Evolutionary conservation across 2,329 filamentous ascomycete genomes (phyloP).

Genomic region (Thermothelomyces thermophilus): DNA sequence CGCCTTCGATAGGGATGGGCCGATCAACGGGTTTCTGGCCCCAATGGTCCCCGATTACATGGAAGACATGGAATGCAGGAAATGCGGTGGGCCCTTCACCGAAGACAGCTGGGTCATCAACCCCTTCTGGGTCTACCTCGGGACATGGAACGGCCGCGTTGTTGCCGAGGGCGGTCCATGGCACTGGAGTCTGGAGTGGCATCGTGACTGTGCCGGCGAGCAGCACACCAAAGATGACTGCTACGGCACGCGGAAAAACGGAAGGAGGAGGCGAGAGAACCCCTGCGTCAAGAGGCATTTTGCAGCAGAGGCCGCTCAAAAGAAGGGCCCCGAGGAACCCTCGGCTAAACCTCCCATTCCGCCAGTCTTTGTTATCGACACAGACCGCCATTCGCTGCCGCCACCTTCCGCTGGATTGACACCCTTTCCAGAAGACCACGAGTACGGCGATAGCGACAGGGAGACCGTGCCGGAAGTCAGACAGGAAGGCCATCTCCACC

Average conservation of each 20-base stretch:
- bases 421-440: slow-evolving; percentile 4
- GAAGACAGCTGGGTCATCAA: slow-evolving; percentile 20
- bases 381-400: slow-evolving; percentile 5
- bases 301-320: background rate
- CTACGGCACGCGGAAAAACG: slow-evolving; percentile 12
- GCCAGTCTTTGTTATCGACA: slow-evolving; percentile 1
- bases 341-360: background rate
- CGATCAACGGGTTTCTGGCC: slow-evolving; percentile 15
- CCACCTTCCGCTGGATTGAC: slow-evolving; percentile 12
- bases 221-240: slow-evolving; percentile 16
- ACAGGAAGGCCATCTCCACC: background rate
- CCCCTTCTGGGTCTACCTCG: slow-evolving; percentile 18
- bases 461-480: background rate
- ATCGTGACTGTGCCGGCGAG: slow-evolving; percentile 10
- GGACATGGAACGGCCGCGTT: slow-evolving; percentile 18
- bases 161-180: slow-evolving; percentile 19
- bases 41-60: slow-evolving; percentile 8
- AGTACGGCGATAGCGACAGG: background rate
- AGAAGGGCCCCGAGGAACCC: background rate
- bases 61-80: slow-evolving; percentile 12
- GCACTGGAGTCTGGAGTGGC: slow-evolving; percentile 20
- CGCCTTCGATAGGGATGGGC: slow-evolving; percentile 10
- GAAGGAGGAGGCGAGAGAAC: slow-evolving; percentile 17
- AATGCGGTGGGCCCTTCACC: slow-evolving; percentile 8
- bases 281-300: slow-evolving; percentile 17